phyloP scores from a whole-genome alignment of 2,329 filamentous ascomycete species.

The Sporothrix brasiliensis region DNA sequence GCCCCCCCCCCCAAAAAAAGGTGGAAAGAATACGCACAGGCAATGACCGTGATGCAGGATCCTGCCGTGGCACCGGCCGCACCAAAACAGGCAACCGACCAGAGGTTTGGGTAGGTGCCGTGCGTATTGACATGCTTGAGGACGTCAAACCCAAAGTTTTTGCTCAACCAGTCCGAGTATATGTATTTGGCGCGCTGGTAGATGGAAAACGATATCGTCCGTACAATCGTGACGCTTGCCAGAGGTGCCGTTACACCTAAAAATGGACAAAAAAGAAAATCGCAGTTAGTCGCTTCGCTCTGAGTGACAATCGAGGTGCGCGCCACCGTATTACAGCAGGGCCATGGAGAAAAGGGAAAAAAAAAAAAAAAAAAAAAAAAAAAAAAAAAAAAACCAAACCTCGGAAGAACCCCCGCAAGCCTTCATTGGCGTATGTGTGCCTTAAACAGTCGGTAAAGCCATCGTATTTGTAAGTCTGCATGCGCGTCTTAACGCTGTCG shows the following conservation, averaged over 20 bases:
- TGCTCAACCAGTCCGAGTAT: constrained; percentile 70
- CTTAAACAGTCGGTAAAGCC: constrained; percentile 74
- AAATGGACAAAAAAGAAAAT: background rate
- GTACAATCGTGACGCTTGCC: constrained; percentile 52
- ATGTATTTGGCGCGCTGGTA: constrained; percentile 77
- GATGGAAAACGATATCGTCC: constrained; percentile 48
- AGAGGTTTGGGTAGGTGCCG: constrained; percentile 71
- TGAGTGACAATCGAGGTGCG: background rate
- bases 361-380: constrained; percentile 40
- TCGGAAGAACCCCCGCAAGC: constrained; percentile 75
- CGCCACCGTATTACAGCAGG: constrained; percentile 36
- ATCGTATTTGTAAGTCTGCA: constrained; percentile 82
- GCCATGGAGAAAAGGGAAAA: constrained; percentile 2
- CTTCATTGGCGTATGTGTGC: constrained; percentile 75
- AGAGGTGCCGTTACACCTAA: constrained; percentile 77
- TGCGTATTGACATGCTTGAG: constrained; percentile 70
- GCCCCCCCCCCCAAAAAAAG: too few species aligned
- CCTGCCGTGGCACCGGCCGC: constrained; percentile 78
- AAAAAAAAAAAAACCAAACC: constrained; percentile 54
- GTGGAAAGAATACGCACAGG: constrained; percentile 57
- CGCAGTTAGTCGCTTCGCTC: background rate
- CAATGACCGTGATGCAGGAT: constrained; percentile 76
- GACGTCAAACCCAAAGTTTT: constrained; percentile 69
- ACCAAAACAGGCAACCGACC: constrained; percentile 75
- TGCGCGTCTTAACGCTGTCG: constrained; percentile 86